Base-by-base conservation (phyloP, 2,329 filamentous ascomycete genomes). In the Xylariaceae sp. region DNA sequence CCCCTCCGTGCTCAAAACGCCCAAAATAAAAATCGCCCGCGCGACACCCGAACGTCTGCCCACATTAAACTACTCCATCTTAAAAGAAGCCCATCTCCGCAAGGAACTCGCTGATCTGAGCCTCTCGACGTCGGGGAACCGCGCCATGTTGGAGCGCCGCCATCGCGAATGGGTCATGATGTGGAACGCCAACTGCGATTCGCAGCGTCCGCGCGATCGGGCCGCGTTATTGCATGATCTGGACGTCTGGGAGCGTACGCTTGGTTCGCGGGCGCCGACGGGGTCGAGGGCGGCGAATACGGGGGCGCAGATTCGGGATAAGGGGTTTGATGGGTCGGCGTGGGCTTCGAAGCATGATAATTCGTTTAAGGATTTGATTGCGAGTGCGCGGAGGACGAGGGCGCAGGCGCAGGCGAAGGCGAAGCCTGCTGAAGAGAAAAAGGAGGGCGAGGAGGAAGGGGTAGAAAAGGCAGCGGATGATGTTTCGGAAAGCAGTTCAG, bases 181-280 rank as follows among this genome's bases (percentile, higher is more conserved):
- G 15, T 97, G 91, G 88, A 99, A 99, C 73, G 90, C 95, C 9
- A 99, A 99, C 71, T 96, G 92, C 74, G 94, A 99, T 73, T 88
- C 92, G 1, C 83, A 82, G 41, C 78, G 78, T 1, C 91, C 91
- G 0, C 89, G 88, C 70, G 79, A 80, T 9, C 90, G 89, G 64
- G 70, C 76, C 5, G 87, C 94, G 59, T 74, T 99, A 3, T 74
- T 96, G 13, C 84, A 83, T 11, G 93, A 97, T 61, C 73, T 99
- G 10, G 88, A 93, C 18, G 75, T 83, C 1, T 97, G 94, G 93
- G 94, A 99, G 73, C 82, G 86, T 50, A 93, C 89, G 0, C 86
- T 95, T 64, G 90, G 90, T 7, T 82, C 84, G 1, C 78, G 78
- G 51, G 83, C 83, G 5, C 74, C 77, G 2, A 70, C 69, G 1